Evolutionary conservation across 352 stramenopile species (phyloP).

Genomic region (Paralagenidium karlingii): DNA sequence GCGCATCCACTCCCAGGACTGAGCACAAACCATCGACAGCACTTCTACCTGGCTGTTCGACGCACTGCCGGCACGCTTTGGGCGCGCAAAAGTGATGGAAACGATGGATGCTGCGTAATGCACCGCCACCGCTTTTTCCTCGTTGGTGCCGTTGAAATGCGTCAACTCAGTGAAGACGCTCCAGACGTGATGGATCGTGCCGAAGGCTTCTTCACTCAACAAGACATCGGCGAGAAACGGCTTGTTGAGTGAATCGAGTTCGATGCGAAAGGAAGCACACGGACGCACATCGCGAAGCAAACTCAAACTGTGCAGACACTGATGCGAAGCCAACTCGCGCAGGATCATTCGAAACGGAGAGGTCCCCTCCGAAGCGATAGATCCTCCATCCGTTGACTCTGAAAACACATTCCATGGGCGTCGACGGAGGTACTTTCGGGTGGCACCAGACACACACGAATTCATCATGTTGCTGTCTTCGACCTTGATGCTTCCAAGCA

Average conservation of each 20-base stretch:
- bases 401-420: slow-evolving; percentile 4
- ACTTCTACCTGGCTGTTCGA: not conserved
- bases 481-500: slow-evolving; percentile 19
- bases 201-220: slow-evolving; percentile 12
- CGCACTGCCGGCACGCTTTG: slow-evolving; percentile 7
- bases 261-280: slow-evolving; percentile 16
- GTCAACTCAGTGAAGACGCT: slow-evolving; percentile 19
- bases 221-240: slow-evolving; percentile 10
- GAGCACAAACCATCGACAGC: slow-evolving; percentile 6
- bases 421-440: not conserved
- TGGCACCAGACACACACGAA: slow-evolving; percentile 7
- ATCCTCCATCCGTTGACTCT: not conserved
- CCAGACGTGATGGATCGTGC: slow-evolving; percentile 14
- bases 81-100: no score
- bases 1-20: slow-evolving; percentile 17
- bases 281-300: slow-evolving; percentile 9
- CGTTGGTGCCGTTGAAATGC: slow-evolving; percentile 18
- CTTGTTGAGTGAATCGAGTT: not conserved
- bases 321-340: slow-evolving; percentile 12
- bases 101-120: slow-evolving; percentile 13
- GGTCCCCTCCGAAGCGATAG: no score
- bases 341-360: slow-evolving; percentile 23
- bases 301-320: slow-evolving; percentile 6
- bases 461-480: slow-evolving; percentile 21
- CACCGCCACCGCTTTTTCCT: slow-evolving; percentile 17